These are phyloP conservation scores for Grosmannia serpens DNA, from an alignment of 2,329 filamentous ascomycete genomes.

Conservation along the genomic window DNA sequence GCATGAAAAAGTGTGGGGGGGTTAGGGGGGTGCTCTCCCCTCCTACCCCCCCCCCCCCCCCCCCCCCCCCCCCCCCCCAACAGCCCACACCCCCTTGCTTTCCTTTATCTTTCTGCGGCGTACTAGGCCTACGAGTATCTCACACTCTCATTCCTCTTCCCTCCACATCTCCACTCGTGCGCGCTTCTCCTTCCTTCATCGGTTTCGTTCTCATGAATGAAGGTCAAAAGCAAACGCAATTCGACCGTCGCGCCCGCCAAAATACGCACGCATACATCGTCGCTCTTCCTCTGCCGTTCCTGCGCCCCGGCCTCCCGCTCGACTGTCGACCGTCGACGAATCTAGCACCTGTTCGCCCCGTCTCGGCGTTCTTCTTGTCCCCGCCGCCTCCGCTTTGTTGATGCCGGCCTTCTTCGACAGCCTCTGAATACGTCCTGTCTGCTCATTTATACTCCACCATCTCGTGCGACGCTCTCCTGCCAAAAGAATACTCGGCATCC, in stretches of 20 bases:
- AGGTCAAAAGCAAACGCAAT: background rate
- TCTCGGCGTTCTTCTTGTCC: background rate
- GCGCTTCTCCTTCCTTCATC: background rate
- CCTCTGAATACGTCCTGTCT: background rate
- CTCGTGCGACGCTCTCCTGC: background rate
- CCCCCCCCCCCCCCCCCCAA: background rate
- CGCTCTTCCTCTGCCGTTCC: background rate
- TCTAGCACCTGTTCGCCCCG: background rate
- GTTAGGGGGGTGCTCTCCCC: no score
- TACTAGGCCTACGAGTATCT: background rate
- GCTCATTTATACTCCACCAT: background rate
- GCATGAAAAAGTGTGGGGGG: no score
- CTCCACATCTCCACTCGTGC: background rate
- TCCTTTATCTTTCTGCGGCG: background rate
- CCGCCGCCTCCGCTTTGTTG: background rate
- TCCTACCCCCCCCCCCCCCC: no score
- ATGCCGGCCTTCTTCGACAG: background rate
- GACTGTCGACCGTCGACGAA: background rate
- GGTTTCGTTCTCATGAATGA: background rate
- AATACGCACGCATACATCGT: background rate
- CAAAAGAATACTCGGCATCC: background rate
- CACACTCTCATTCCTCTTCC: background rate
- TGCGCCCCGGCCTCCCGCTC: background rate
- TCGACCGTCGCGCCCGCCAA: background rate
- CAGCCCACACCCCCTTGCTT: background rate